These are phyloP conservation scores for Tricholoma furcatifolium DNA, from an alignment of 768 basidiomycete genomes.

Conservation along the genomic window DNA sequence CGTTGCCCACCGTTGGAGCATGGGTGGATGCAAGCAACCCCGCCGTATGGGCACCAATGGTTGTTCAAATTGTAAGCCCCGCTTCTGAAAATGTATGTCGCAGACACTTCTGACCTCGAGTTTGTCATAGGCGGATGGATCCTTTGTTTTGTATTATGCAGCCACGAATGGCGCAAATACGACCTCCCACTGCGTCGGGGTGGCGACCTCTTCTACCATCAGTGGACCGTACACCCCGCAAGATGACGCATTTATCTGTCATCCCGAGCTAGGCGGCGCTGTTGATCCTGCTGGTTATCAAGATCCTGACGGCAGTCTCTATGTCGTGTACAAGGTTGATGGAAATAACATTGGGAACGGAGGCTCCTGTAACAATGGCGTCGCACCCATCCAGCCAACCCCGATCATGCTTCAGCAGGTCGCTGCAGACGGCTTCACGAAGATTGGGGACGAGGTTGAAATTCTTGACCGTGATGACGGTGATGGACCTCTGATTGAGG, in stretches of 20 bases:
- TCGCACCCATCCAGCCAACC: constrained; percentile 14
- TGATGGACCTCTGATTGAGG: constrained; percentile 14
- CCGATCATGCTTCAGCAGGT: constrained; percentile 17
- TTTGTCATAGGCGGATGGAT: constrained; percentile 5
- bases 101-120: background rate
- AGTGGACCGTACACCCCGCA: constrained; percentile 9
- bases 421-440: constrained; percentile 14
- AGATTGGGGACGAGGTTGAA: constrained; percentile 12
- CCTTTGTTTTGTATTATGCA: constrained; percentile 15
- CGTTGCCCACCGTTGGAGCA: constrained; percentile 12
- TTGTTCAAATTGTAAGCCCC: constrained; percentile 7
- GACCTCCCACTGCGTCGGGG: constrained; percentile 13
- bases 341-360: constrained; percentile 14
- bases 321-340: constrained; percentile 15
- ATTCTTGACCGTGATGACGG: constrained; percentile 16
- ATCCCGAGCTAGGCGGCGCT: constrained; percentile 12
- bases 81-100: background rate
- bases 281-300: constrained; percentile 15
- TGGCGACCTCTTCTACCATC: constrained; percentile 10
- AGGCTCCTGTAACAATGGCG: constrained; percentile 15
- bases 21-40: constrained; percentile 11
- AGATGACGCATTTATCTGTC: constrained; percentile 9
- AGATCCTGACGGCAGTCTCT: constrained; percentile 15
- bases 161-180: constrained; percentile 12
- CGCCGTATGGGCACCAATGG: constrained; percentile 17